These are phyloP conservation scores for Dactylonectria macrodidyma DNA, from an alignment of 2,329 filamentous ascomycete species.

Conservation along the genomic window DNA sequence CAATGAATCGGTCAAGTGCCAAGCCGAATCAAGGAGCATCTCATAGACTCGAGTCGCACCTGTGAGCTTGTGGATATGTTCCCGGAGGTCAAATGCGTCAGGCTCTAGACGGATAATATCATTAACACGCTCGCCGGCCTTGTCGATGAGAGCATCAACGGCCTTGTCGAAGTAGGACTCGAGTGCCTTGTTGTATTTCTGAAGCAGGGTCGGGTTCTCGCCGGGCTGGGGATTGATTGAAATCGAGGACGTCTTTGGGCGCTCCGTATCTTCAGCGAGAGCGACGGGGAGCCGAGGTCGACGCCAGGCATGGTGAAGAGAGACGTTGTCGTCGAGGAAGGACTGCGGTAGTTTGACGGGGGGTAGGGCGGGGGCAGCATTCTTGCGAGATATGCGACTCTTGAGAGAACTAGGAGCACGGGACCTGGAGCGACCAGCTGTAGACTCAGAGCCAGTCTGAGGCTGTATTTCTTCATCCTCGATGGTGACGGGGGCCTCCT, in stretches of 20 bases:
- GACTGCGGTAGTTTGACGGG: slow-evolving; percentile 68
- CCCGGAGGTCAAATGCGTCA: slow-evolving; percentile 21
- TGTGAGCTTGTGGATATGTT: slow-evolving; percentile 38
- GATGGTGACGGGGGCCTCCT: slow-evolving; percentile 42
- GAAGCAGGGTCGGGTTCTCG: slow-evolving; percentile 40
- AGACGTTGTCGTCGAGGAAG: slow-evolving; percentile 69
- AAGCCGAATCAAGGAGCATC: slow-evolving; percentile 56
- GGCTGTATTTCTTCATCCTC: slow-evolving; percentile 49
- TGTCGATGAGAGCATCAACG: slow-evolving; percentile 40
- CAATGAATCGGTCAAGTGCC: slow-evolving; percentile 53
- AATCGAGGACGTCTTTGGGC: slow-evolving; percentile 51
- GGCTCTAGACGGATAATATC: slow-evolving; percentile 28
- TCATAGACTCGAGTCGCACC: slow-evolving; percentile 47
- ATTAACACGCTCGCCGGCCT: slow-evolving; percentile 34
- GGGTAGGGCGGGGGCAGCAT: slow-evolving; percentile 61
- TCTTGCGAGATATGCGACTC: slow-evolving; percentile 51
- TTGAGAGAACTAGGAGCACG: slow-evolving; percentile 46
- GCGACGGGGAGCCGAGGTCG: slow-evolving; percentile 51
- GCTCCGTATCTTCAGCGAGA: slow-evolving; percentile 51
- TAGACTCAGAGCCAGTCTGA: slow-evolving; percentile 47
- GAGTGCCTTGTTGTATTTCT: slow-evolving; percentile 46
- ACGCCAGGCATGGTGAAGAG: slow-evolving; percentile 41
- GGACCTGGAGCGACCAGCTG: slow-evolving; percentile 47
- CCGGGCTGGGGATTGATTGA: slow-evolving; percentile 43
- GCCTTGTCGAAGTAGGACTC: slow-evolving; percentile 53